Conservation (phyloP, 2,329 filamentous ascomycete species). For the Fusarium sp. region DNA sequence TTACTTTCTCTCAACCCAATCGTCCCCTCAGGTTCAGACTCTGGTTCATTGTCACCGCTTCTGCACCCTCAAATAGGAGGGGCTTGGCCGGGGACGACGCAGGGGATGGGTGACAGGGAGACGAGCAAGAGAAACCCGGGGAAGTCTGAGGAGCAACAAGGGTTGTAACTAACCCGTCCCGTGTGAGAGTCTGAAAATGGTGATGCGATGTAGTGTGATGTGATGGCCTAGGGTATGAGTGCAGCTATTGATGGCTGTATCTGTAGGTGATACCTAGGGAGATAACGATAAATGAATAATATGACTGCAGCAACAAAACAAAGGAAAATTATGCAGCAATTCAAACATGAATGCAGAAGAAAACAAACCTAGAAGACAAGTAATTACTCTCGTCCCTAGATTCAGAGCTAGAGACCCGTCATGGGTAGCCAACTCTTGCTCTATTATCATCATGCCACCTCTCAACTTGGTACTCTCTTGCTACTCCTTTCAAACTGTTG, state of each 20-base stretch:
- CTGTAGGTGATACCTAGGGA: background rate
- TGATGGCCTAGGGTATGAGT: slow-evolving; percentile 10
- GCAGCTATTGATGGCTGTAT: too few relatives aligned
- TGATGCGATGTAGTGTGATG: slow-evolving; percentile 14
- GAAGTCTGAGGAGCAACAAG: slow-evolving; percentile 13
- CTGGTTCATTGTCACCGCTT: slow-evolving; percentile 44
- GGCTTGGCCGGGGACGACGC: slow-evolving; percentile 36
- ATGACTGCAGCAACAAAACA: slow-evolving; percentile 9
- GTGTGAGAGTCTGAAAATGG: slow-evolving; percentile 3
- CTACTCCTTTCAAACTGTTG: slow-evolving; percentile 27
- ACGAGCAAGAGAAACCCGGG: slow-evolving; percentile 34
- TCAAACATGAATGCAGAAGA: background rate
- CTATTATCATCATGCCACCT: slow-evolving; percentile 14
- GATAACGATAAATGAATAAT: background rate
- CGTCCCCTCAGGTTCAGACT: slow-evolving; percentile 14
- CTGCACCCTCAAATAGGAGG: slow-evolving; percentile 23
- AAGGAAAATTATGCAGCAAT: slow-evolving; percentile 5
- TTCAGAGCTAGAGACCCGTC: background rate
- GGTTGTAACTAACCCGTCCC: too few relatives aligned
- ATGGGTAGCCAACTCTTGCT: slow-evolving; percentile 1
- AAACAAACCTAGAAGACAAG: background rate
- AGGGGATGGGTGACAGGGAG: slow-evolving; percentile 38
- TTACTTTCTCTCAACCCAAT: slow-evolving; percentile 13
- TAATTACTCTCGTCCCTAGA: background rate
- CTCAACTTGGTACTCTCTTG: background rate